phyloP scores from a whole-genome alignment of 2,329 filamentous ascomycete species.

The Scopulariopsis brevicaulis region DNA sequence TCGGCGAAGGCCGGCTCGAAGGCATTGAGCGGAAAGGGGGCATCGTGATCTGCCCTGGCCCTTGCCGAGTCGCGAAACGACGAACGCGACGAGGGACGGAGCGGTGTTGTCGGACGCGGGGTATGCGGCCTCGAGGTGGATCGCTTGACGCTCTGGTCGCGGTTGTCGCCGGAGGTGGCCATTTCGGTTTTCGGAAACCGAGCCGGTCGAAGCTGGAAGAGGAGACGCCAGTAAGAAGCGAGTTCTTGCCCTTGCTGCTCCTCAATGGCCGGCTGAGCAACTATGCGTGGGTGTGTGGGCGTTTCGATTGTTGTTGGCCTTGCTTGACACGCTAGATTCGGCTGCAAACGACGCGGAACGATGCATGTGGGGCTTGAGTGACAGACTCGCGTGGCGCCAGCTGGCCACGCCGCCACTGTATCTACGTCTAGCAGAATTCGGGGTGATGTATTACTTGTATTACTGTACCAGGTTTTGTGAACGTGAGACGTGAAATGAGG shows the following conservation, averaged over 20 bases:
- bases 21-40: constrained; percentile 60
- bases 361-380: too few species aligned
- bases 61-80: constrained; percentile 55
- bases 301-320: too few species aligned
- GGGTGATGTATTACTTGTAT: too few species aligned
- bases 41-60: constrained; percentile 35
- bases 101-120: constrained; percentile 80
- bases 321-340: too few species aligned
- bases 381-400: too few species aligned
- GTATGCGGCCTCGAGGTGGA: constrained; percentile 51
- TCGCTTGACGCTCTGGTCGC: constrained; percentile 16
- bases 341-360: too few species aligned
- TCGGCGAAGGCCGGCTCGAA: constrained; percentile 91
- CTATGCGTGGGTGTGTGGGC: too few species aligned
- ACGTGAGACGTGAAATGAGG: too few species aligned
- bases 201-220: not conserved
- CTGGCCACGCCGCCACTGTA: too few species aligned
- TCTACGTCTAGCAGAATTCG: too few species aligned
- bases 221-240: not conserved
- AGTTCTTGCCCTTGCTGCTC: not conserved
- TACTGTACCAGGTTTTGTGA: too few species aligned
- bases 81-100: constrained; percentile 3
- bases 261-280: too few species aligned
- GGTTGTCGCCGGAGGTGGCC: constrained; percentile 11
- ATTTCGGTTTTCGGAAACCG: not conserved